A percentile compares a stretch with the other conserved stretches of the same genome.
Conservation (phyloP, 768 basidiomycete species). For the Ramaria sp. region DNA sequence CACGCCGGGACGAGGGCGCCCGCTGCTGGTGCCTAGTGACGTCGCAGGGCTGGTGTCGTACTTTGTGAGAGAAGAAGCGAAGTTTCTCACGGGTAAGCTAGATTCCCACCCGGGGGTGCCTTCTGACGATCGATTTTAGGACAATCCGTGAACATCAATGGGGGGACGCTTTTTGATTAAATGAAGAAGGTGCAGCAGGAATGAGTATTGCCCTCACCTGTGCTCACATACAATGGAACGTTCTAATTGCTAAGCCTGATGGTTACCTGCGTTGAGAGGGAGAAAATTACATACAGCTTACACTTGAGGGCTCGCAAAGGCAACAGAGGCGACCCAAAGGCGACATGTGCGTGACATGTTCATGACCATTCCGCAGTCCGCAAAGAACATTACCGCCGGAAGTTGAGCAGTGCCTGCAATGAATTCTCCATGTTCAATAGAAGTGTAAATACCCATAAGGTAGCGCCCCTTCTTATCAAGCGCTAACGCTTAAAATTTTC, state of each 20-base stretch:
- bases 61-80: conserved; percentile 14
- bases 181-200: too few species aligned
- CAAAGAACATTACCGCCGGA: too few species aligned
- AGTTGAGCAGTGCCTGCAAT: too few species aligned
- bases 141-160: conserved; percentile 7
- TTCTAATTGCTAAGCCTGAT: too few species aligned
- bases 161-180: conserved; percentile 1
- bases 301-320: conserved; percentile 35
- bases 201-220: too few species aligned
- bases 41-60: conserved; percentile 16
- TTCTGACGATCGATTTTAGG: neutral
- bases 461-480: too few species aligned
- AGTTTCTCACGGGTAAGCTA: conserved; percentile 13
- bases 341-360: conserved; percentile 28
- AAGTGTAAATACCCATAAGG: too few species aligned
- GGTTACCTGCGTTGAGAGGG: conserved; percentile 33
- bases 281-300: conserved; percentile 70
- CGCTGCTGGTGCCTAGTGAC: conserved; percentile 2
- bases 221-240: too few species aligned
- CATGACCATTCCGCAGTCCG: too few species aligned
- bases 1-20: neutral
- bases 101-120: too few species aligned
- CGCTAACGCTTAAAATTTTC: too few species aligned
- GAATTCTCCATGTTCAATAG: too few species aligned
- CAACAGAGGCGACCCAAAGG: conserved; percentile 36